Evolutionary conservation across 129 eudicot species (phyloP).

Genomic region (Kitagawia praeruptora): DNA sequence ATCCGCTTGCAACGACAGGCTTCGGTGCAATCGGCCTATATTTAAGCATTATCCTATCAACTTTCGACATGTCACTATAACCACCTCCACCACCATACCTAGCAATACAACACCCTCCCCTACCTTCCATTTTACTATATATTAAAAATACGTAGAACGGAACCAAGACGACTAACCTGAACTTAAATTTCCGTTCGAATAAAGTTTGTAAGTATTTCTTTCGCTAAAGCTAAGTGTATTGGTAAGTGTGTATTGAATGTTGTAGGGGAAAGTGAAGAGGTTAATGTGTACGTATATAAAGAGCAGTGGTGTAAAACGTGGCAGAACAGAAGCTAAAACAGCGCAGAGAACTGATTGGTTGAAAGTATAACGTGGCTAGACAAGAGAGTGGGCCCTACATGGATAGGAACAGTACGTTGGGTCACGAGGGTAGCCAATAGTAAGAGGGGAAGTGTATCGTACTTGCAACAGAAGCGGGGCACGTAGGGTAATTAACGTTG

Average conservation of each 20-base stretch:
- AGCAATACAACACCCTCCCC: conserved; percentile 68
- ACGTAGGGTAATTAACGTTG: background rate
- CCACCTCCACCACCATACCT: conserved; percentile 34
- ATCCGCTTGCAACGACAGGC: conserved; percentile 37
- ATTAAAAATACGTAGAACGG: too few species aligned
- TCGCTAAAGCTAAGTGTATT: too few species aligned
- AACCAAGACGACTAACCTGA: too few species aligned
- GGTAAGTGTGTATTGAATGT: background rate
- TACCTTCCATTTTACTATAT: background rate
- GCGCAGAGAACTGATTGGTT: background rate
- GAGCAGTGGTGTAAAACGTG: background rate
- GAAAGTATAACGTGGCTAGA: background rate
- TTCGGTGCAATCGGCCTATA: conserved; percentile 89
- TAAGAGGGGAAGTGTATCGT: background rate
- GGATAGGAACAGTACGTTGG: background rate
- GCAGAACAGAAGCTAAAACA: background rate
- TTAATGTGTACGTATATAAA: background rate
- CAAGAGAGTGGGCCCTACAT: background rate
- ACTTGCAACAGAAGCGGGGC: background rate
- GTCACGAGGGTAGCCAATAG: background rate
- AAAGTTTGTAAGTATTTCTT: too few species aligned
- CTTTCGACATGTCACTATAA: conserved; percentile 33
- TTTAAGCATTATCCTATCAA: conserved; percentile 63
- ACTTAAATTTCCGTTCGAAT: too few species aligned
- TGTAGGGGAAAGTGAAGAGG: background rate